Evolutionary conservation across 23 red algal genomes (phyloP).

Genomic region (Agarophyton chilense): DNA sequence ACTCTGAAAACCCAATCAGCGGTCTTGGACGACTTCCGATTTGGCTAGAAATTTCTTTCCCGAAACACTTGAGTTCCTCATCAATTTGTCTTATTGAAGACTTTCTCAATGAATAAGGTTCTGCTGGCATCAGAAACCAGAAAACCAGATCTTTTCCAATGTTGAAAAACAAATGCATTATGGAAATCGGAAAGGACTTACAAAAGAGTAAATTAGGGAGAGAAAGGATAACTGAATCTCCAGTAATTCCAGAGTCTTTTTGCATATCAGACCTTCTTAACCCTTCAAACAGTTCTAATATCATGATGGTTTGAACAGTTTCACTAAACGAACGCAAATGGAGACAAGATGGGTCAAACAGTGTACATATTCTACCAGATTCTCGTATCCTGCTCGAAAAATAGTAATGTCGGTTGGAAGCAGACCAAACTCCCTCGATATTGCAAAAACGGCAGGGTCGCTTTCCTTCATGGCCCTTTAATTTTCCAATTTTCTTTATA

Average conservation of each 20-base stretch:
- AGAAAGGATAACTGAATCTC: too few species aligned
- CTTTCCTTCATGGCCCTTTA: too few species aligned
- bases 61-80: neutral
- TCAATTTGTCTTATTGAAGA: too few species aligned
- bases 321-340: neutral
- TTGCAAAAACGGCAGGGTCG: too few species aligned
- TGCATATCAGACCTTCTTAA: neutral
- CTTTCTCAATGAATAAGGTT: neutral
- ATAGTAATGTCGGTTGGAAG: neutral
- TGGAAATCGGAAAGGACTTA: neutral
- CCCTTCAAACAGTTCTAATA: too few species aligned
- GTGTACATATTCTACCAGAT: neutral
- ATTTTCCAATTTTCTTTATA: too few species aligned
- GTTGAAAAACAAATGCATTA: conserved; percentile 21
- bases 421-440: too few species aligned
- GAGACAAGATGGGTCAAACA: neutral
- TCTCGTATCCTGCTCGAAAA: neutral
- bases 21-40: neutral
- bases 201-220: neutral
- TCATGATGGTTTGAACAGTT: too few species aligned
- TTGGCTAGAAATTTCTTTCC: neutral
- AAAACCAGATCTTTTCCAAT: neutral
- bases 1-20: neutral
- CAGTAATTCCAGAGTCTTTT: too few species aligned
- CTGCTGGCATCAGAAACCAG: neutral